phyloP scores from a whole-genome alignment of 2,329 filamentous ascomycete genomes.

The Aspergillus sojae region DNA sequence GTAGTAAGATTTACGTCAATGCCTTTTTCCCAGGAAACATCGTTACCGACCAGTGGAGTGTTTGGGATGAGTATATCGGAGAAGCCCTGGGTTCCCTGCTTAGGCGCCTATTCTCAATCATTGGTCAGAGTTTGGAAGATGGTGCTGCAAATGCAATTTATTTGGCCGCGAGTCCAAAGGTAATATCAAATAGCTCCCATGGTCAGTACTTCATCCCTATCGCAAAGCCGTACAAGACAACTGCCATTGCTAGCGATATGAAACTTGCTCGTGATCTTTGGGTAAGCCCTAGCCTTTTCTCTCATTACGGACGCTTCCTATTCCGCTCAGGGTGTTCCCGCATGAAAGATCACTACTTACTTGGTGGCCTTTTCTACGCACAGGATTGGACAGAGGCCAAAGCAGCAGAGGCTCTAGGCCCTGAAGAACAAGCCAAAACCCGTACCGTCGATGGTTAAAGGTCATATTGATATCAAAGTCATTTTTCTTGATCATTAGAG shows the following conservation, averaged over 20 bases:
- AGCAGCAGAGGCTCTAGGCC: constrained; percentile 18
- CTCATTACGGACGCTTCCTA: too few relatives aligned
- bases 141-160: constrained; percentile 35
- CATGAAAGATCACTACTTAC: neutral
- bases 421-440: constrained; percentile 2
- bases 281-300: constrained; percentile 16
- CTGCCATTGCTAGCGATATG: constrained; percentile 30
- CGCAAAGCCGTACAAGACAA: constrained; percentile 30
- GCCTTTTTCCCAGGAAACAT: constrained; percentile 37
- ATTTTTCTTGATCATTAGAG: neutral
- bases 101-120: constrained; percentile 22
- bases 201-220: constrained; percentile 45
- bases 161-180: constrained; percentile 29
- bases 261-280: constrained; percentile 36
- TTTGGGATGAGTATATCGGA: constrained; percentile 33
- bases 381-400: constrained; percentile 27
- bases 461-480: too few relatives aligned
- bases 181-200: constrained; percentile 22
- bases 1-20: constrained; percentile 33
- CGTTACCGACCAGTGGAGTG: constrained; percentile 34
- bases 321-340: neutral
- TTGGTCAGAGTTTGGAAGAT: constrained; percentile 31
- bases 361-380: neutral
- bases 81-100: constrained; percentile 22
- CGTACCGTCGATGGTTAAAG: too few relatives aligned